phyloP scores from a whole-genome alignment of 2,329 filamentous ascomycete species.

The Penicillium sp. region DNA sequence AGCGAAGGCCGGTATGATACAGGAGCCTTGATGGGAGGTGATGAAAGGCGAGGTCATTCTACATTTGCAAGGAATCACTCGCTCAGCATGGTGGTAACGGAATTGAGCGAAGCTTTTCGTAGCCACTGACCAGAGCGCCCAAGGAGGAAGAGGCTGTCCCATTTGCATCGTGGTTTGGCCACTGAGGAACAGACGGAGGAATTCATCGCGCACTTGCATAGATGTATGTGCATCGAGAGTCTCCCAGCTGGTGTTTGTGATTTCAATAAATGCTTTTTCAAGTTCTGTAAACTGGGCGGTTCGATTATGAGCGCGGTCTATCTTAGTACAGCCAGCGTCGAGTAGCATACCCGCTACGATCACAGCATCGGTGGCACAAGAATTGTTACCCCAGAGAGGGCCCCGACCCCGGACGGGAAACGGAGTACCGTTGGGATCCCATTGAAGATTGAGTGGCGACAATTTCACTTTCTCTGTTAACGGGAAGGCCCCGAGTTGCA shows the following conservation, averaged over 20 bases:
- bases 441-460: slow-evolving; percentile 1
- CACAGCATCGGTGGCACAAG: slow-evolving; percentile 30
- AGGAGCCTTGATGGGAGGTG: slow-evolving; percentile 9
- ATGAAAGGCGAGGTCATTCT: not conserved
- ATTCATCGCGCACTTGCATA: slow-evolving; percentile 18
- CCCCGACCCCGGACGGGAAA: slow-evolving; percentile 33
- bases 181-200: slow-evolving; percentile 15
- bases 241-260: slow-evolving; percentile 32
- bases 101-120: slow-evolving; percentile 32
- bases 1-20: slow-evolving; percentile 14
- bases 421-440: slow-evolving; percentile 21
- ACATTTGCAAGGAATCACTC: slow-evolving; percentile 11
- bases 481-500: slow-evolving; percentile 17
- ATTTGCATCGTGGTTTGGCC: slow-evolving; percentile 8
- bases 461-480: slow-evolving; percentile 21
- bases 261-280: slow-evolving; percentile 29
- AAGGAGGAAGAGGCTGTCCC: slow-evolving; percentile 12
- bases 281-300: slow-evolving; percentile 11
- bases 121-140: slow-evolving; percentile 24
- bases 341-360: slow-evolving; percentile 38
- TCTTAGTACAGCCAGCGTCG: slow-evolving; percentile 35
- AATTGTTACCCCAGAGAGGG: slow-evolving; percentile 25
- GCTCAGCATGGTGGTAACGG: slow-evolving; percentile 16
- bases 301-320: slow-evolving; percentile 27
- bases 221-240: slow-evolving; percentile 15